Conservation (phyloP, 805 yeast species). For the Blastobotrys attinorum region DNA sequence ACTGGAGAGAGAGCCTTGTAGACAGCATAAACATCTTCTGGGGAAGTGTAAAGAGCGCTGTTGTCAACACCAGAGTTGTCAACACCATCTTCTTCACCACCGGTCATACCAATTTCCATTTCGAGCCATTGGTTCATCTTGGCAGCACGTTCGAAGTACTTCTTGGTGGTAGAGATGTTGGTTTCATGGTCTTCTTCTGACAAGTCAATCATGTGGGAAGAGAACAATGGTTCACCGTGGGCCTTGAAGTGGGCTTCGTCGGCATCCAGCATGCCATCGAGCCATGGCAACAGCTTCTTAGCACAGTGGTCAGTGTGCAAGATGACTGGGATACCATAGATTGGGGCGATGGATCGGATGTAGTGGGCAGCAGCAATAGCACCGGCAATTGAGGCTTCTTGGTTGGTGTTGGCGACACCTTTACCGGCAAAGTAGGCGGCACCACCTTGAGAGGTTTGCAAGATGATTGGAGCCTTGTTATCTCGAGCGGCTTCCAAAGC, state of each 20-base stretch:
- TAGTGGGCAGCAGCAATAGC: conserved; percentile 96
- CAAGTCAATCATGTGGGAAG: conserved; percentile 97
- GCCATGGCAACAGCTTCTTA: conserved; percentile 95
- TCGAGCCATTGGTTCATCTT: conserved; percentile 96
- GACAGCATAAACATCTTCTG: conserved; percentile 90
- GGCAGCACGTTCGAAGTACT: conserved; percentile 90
- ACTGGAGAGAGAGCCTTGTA: conserved; percentile 84
- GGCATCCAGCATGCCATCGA: conserved; percentile 94
- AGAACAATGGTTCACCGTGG: conserved; percentile 93
- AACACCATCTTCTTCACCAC: conserved; percentile 99
- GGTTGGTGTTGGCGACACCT: conserved; percentile 92
- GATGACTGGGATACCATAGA: conserved; percentile 93
- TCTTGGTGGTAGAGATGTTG: conserved; percentile 89
- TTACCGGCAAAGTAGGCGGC: conserved; percentile 99
- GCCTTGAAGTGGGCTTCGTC: conserved; percentile 85
- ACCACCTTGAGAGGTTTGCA: conserved; percentile 98
- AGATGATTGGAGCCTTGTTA: conserved; percentile 85
- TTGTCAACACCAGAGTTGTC: conserved; percentile 91
- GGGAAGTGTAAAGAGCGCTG: conserved; percentile 83
- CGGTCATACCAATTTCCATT: conserved; percentile 99
- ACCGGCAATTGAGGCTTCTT: conserved; percentile 90
- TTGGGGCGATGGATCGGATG: conserved; percentile 93
- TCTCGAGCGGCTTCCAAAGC: conserved; percentile 98
- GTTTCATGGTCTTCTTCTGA: conserved; percentile 95
- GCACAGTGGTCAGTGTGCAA: conserved; percentile 99